Conservation (phyloP, 2,329 filamentous ascomycete genomes). For the Botrytis fragariae region DNA sequence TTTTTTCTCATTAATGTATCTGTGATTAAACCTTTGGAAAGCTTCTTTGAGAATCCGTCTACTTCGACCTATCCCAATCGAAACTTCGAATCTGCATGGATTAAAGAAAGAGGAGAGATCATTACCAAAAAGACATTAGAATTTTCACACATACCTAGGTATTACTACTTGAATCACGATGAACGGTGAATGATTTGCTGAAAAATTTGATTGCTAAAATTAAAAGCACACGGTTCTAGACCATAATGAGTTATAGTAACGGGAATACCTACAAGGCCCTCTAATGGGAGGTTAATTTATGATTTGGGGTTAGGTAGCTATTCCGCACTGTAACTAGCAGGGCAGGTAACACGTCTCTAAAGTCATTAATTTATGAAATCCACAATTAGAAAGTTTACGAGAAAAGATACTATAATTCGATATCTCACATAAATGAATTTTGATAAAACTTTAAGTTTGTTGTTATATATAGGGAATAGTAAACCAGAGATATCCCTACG, state of each 20-base stretch:
- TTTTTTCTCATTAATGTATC: background rate
- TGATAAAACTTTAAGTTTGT: background rate
- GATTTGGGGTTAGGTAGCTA: background rate
- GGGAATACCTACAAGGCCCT: background rate
- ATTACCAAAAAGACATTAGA: background rate
- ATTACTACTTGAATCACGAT: background rate
- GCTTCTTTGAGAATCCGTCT: background rate
- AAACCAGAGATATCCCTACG: background rate
- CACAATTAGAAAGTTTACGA: background rate
- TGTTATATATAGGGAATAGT: background rate
- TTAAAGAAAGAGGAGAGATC: background rate
- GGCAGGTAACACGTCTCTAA: background rate
- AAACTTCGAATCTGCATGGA: background rate
- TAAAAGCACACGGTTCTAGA: background rate
- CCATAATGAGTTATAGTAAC: background rate
- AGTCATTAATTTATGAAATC: constrained; percentile 4
- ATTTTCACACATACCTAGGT: background rate
- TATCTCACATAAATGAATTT: constrained; percentile 9
- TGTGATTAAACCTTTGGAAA: background rate
- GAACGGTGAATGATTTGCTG: constrained; percentile 4
- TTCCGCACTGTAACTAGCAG: constrained; percentile 1
- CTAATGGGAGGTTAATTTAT: background rate
- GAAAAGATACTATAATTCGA: constrained; percentile 7
- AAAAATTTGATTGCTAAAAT: background rate
- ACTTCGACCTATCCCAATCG: background rate